These are phyloP conservation scores for Trichoderma breve DNA, from an alignment of 2,329 filamentous ascomycete genomes.

Conservation along the genomic window DNA sequence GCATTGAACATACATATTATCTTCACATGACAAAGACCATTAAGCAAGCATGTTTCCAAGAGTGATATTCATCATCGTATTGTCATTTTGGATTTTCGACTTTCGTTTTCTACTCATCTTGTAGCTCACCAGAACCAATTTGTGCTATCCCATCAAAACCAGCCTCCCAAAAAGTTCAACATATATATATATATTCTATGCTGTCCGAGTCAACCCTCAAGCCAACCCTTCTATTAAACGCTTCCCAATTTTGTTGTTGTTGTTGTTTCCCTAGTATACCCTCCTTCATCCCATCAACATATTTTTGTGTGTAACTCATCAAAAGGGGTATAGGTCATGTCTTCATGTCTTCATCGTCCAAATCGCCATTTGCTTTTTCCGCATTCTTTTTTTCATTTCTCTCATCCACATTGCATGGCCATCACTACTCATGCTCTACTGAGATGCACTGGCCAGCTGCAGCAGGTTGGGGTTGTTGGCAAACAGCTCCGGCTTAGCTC, in stretches of 20 bases:
- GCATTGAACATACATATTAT: background rate
- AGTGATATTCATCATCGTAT: background rate
- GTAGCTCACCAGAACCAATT: background rate
- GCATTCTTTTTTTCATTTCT: background rate
- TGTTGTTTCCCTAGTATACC: conserved; percentile 1
- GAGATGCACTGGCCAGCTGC: conserved; percentile 30
- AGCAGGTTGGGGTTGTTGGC: conserved; percentile 34
- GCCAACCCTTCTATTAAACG: conserved; percentile 18
- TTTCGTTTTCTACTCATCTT: background rate
- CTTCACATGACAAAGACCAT: background rate
- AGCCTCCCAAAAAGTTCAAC: background rate
- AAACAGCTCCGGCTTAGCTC: conserved; percentile 36
- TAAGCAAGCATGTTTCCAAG: background rate
- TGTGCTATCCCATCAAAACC: background rate
- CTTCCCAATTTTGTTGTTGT: background rate
- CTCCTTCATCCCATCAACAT: conserved; percentile 5
- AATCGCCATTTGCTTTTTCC: background rate
- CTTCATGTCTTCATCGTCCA: conserved; percentile 22
- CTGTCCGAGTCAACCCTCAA: background rate
- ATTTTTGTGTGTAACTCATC: conserved; percentile 9
- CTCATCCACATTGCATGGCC: background rate
- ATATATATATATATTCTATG: background rate
- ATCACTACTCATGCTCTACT: conserved; percentile 9
- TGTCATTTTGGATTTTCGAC: background rate
- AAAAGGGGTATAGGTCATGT: conserved; percentile 20